Conservation (phyloP, 2,329 filamentous ascomycete species). For the Grosmannia huntii region DNA sequence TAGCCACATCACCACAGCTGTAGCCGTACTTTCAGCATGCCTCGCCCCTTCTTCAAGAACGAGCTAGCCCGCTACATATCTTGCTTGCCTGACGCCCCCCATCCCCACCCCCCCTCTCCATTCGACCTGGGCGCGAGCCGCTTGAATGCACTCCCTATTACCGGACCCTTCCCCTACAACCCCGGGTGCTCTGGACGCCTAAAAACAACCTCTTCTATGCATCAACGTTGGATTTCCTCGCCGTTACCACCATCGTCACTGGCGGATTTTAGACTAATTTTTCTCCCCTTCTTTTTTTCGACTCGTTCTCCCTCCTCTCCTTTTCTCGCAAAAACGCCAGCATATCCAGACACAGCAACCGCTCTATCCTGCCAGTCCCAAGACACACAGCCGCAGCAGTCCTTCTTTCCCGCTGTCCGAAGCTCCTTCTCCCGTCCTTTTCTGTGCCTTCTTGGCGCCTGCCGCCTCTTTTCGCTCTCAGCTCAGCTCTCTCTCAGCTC, state of each 20-base stretch:
- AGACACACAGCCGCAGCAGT: neutral
- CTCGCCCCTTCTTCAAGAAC: neutral
- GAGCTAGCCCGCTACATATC: neutral
- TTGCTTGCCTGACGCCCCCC: neutral
- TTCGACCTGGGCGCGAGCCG: conserved; percentile 1
- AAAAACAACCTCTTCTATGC: conserved; percentile 3
- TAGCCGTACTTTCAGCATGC: neutral
- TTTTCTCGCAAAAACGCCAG: neutral
- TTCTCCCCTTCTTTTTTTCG: conserved; percentile 5
- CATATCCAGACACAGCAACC: neutral
- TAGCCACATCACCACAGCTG: neutral
- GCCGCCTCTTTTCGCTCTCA: neutral
- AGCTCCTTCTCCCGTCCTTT: neutral
- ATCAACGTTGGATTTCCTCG: conserved; percentile 2
- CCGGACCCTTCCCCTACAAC: neutral
- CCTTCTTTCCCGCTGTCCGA: neutral
- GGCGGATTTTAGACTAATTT: conserved; percentile 1
- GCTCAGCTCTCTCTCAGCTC: neutral
- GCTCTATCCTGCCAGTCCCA: neutral
- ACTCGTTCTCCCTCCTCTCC: neutral
- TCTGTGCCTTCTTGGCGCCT: neutral
- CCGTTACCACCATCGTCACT: conserved; percentile 3
- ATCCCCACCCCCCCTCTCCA: neutral
- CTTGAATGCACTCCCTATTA: neutral
- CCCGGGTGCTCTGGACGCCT: conserved; percentile 1